Base-by-base conservation (phyloP, 208 protist species). In the Crithidia brevicula region DNA sequence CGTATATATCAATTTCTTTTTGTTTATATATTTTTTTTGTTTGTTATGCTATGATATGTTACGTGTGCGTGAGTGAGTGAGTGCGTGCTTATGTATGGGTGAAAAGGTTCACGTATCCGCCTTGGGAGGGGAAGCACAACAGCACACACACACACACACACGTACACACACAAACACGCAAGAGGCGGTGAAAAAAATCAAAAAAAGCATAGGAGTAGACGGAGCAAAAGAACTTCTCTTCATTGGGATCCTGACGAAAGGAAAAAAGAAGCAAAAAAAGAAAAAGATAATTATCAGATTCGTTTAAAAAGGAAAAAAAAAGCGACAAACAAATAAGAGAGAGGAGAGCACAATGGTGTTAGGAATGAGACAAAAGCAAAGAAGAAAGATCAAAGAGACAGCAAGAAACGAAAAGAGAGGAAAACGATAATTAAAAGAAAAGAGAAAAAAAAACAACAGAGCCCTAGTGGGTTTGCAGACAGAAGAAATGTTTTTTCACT, bases 401-500 rank as follows among this genome's bases (percentile, higher is more conserved):
- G 52, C 4, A 27, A 3, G 2, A 0, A 58, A 22, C 23, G 42
- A 42, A 57, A 57, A 40, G 16, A 57, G 42, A 57, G 25, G 4
- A 27, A 18, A 57, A 57, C 13, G 18, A 9, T 13, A 22, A 23
- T 42, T 25, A 22, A 31, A 10, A 11, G 7, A 57, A 36, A 36
- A 20, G 51, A 42, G 4, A 42, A 36, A 36, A 18, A 54, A 28
- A 13, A 36, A n/a, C 42, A n/a, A n/a, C n/a, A n/a, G n/a, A n/a
- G n/a, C n/a, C n/a, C n/a, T n/a, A n/a, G n/a, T n/a, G n/a, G n/a
- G n/a, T n/a, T n/a, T n/a, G n/a, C 22, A 51, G 20, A 11, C 6
- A 51, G 3, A 51, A 51, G 46, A 58, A 25, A 46, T 46, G 61
- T 15, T 13, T 45, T 15, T 66, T n/a, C n/a, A n/a, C n/a, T 51